These are phyloP conservation scores for Euphorbia pulcherrima DNA, from an alignment of 345 rosid genomes.

Conservation along the genomic window DNA sequence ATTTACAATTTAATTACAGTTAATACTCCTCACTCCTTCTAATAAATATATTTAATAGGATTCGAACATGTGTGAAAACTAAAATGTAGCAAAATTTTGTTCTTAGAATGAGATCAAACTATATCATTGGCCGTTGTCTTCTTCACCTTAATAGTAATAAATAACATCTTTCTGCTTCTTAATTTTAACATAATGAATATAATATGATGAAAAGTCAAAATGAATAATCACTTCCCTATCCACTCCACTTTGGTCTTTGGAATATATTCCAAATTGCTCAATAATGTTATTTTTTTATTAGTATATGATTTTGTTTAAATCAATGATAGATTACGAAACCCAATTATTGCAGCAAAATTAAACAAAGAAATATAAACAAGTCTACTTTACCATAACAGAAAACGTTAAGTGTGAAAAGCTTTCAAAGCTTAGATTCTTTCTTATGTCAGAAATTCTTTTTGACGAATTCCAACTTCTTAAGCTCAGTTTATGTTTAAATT, in stretches of 20 bases:
- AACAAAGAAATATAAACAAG: background rate
- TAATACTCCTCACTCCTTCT: too few species aligned
- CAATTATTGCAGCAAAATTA: slow-evolving; percentile 7
- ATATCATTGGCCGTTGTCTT: background rate
- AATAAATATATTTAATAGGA: too few species aligned
- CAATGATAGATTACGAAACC: slow-evolving; percentile 1
- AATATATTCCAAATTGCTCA: slow-evolving; percentile 8
- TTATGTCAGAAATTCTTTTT: slow-evolving; percentile 12
- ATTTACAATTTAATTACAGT: too few species aligned
- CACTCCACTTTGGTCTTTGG: slow-evolving; percentile 16
- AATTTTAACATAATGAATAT: background rate
- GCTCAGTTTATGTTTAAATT: background rate
- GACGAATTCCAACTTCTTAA: slow-evolving; percentile 15
- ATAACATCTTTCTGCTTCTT: background rate
- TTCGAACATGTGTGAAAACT: too few species aligned
- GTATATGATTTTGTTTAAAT: background rate
- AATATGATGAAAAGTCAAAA: background rate
- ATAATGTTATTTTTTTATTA: background rate
- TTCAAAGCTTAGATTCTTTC: slow-evolving; percentile 20
- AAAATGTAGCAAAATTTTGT: background rate
- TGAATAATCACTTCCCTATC: slow-evolving; percentile 2
- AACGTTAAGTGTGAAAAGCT: slow-evolving; percentile 22
- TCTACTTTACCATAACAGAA: background rate
- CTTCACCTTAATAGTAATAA: background rate
- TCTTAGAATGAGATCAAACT: background rate